Base-by-base conservation (phyloP, 768 basidiomycete species). In the Hericium erinaceus region DNA sequence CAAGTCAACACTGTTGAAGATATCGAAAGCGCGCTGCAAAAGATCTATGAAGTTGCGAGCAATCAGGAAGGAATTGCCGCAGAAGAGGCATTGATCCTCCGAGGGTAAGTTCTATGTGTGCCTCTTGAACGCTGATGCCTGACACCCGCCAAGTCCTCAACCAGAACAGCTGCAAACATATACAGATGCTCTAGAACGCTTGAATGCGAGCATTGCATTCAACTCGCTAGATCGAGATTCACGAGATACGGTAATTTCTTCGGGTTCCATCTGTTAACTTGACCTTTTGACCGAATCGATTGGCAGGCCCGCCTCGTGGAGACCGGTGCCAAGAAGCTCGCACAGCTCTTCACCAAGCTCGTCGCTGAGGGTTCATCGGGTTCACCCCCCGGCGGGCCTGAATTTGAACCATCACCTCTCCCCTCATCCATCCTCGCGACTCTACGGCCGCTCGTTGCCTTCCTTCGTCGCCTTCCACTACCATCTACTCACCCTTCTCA, bases 331-430 rank as follows among this genome's bases (percentile, higher is more conserved):
- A 91, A 91, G 74, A 91, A 90, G 66, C 75, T 92, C 10, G 78
- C 83, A 0, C 89, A 90, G 64, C 70, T 91, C 12, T 92, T 87
- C 66, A 93, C 89, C n/a, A 90, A 89, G 64, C 76, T 88, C 37
- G 87, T 91, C n/a, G 90, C 91, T 2, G 89, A 91, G 71, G 87
- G 82, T 24, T 92, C 88, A 1, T 86, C 89, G 3, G 89, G 89
- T 28, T 75, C 78, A n/a, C 82, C 85, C 5, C 83, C 82, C 0
- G 49, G 28, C 24, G 22, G 18, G 12, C 22, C 28, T 22, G 22
- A 16, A 28, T 80, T 81, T 52, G 70, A 75, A 24, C 74, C 77
- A 44, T 70, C 74, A 6, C 78, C 80, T 0, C 85, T 87, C 66
- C 80, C 84, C 0, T 70, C 78, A 0, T 72, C 75, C 4, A 68